Conservation (phyloP, 345 rosid genomes). For the Salix udensis region DNA sequence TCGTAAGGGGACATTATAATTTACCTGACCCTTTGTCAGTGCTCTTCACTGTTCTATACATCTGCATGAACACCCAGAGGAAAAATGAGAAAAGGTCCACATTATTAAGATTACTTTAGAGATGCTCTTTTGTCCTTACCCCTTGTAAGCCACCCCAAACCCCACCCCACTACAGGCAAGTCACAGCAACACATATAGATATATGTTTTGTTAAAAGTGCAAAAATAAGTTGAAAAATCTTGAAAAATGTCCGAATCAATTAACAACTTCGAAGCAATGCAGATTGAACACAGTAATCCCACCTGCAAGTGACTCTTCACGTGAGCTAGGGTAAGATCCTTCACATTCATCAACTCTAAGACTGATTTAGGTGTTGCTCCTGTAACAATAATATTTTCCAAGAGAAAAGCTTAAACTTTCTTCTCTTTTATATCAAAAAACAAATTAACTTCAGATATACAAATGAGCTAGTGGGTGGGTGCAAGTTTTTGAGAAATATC, state of each 20-base stretch:
- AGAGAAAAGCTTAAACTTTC: background rate
- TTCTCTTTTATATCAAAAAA: background rate
- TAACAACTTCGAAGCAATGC: slow-evolving; percentile 17
- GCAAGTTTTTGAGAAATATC: background rate
- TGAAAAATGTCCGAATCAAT: slow-evolving; percentile 2
- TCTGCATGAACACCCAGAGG: slow-evolving; percentile 62
- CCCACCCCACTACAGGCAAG: slow-evolving; percentile 27
- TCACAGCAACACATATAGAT: slow-evolving; percentile 15
- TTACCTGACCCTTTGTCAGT: slow-evolving; percentile 84
- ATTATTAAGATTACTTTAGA: slow-evolving; percentile 32
- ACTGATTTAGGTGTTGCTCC: slow-evolving; percentile 99
- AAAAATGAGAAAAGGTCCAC: slow-evolving; percentile 29
- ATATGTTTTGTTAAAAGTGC: slow-evolving; percentile 16
- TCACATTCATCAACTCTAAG: slow-evolving; percentile 96
- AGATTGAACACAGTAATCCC: slow-evolving; percentile 21
- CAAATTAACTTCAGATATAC: background rate
- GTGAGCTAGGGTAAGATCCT: slow-evolving; percentile 99
- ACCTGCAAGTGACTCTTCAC: slow-evolving; percentile 99
- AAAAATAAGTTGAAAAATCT: slow-evolving; percentile 15
- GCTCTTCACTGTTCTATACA: slow-evolving; percentile 99
- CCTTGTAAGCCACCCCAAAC: slow-evolving; percentile 16
- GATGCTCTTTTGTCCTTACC: slow-evolving; percentile 55
- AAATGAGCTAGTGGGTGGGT: background rate
- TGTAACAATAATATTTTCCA: slow-evolving; percentile 17
- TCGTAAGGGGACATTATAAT: slow-evolving; percentile 6